Percentiles rank a stretch among this genome's conserved stretches.
Conservation (phyloP, 345 rosid species). For the Eucalyptus sp. region DNA sequence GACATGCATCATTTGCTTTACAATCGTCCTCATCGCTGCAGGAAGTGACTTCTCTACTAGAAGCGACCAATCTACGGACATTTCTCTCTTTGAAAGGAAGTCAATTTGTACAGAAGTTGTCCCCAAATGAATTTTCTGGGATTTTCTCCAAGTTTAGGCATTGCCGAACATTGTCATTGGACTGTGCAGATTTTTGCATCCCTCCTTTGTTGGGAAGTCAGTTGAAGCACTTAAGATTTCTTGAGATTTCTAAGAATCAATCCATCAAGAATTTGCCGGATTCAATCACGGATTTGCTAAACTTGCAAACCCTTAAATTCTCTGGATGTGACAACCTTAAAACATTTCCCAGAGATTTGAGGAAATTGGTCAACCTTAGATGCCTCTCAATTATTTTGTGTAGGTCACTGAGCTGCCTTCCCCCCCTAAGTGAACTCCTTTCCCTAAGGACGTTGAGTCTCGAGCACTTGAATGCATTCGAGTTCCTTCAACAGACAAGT, state of each 20-base stretch:
- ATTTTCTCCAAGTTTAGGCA: too few relatives aligned
- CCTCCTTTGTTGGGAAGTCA: too few relatives aligned
- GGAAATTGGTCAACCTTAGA: neutral
- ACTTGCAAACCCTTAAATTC: neutral
- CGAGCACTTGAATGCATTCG: fast-evolving
- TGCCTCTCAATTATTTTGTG: fast-evolving
- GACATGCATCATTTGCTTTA: too few relatives aligned
- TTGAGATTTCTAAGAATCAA: fast-evolving
- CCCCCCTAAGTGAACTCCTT: neutral
- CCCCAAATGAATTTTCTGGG: too few relatives aligned
- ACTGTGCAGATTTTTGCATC: too few relatives aligned
- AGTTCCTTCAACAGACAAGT: neutral
- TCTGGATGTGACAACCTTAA: fast-evolving
- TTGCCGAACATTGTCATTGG: too few relatives aligned
- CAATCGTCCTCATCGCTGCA: too few relatives aligned
- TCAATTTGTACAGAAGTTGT: too few relatives aligned
- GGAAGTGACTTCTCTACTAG: too few relatives aligned
- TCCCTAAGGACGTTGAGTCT: neutral
- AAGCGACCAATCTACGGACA: too few relatives aligned
- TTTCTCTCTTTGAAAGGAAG: too few relatives aligned
- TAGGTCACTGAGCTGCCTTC: fast-evolving
- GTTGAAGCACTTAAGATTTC: neutral
- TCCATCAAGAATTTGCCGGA: neutral
- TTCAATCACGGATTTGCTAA: neutral
- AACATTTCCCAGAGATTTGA: neutral